Evolutionary conservation across 768 basidiomycete species (phyloP).

Genomic region (Amanita subjunquillea): DNA sequence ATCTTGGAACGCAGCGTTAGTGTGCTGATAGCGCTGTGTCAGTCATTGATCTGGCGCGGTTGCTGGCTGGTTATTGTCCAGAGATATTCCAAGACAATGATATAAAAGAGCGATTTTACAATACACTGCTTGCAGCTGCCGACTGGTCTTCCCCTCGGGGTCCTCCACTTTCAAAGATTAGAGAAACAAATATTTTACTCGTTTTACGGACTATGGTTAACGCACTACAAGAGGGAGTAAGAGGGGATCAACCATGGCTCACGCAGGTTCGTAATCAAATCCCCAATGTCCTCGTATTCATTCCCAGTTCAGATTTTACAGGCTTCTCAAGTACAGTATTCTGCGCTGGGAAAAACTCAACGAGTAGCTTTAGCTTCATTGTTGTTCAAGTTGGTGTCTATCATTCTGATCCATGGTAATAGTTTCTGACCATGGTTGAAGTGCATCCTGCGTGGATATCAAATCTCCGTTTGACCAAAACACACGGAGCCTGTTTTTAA

Average conservation of each 20-base stretch:
- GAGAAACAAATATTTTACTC: conserved; percentile 81
- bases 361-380: conserved; percentile 74
- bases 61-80: conserved; percentile 58
- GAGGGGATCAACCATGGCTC: conserved; percentile 39
- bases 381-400: conserved; percentile 70
- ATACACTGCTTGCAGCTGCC: conserved; percentile 54
- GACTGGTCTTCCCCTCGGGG: conserved; percentile 54
- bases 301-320: conserved; percentile 41
- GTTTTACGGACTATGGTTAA: conserved; percentile 76
- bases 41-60: conserved; percentile 84
- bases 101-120: conserved; percentile 42
- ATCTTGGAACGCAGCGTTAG: background rate
- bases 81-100: conserved; percentile 34
- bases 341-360: conserved; percentile 53
- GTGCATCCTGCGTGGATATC: conserved; percentile 54
- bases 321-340: conserved; percentile 40
- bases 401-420: background rate
- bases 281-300: conserved; percentile 4
- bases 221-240: conserved; percentile 48
- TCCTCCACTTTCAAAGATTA: conserved; percentile 49
- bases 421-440: conserved; percentile 17
- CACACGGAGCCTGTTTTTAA: conserved; percentile 31
- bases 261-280: conserved; percentile 28
- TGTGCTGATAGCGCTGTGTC: background rate
- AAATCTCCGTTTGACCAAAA: conserved; percentile 27